A percentile compares a stretch with the other conserved stretches of the same genome.
phyloP scores from a whole-genome alignment of 2,329 filamentous ascomycete species.

The Volutella citrinella region DNA sequence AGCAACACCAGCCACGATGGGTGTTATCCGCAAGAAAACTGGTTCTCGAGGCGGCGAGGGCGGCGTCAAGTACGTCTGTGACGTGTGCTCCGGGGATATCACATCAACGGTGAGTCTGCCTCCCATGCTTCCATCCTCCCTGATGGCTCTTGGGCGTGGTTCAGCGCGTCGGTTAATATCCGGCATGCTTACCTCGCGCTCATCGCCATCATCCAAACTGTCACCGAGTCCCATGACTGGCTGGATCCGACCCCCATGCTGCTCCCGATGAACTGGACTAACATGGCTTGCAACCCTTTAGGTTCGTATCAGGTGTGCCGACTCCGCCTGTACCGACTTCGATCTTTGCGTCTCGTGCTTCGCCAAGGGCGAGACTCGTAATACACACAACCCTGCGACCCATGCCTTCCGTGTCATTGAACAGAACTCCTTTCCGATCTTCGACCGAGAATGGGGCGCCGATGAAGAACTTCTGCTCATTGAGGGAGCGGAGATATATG shows the following conservation, averaged over 20 bases:
- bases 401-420: slow-evolving; percentile 94
- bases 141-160: too few species aligned
- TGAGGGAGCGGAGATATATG: slow-evolving; percentile 94
- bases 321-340: slow-evolving; percentile 82
- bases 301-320: slow-evolving; percentile 93
- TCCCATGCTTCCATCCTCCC: too few species aligned
- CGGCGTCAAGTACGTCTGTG: slow-evolving; percentile 93
- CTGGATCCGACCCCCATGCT: too few species aligned
- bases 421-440: slow-evolving; percentile 97
- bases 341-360: slow-evolving; percentile 97
- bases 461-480: slow-evolving; percentile 93
- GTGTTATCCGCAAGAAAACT: slow-evolving; percentile 94
- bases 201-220: too few species aligned
- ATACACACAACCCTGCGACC: slow-evolving; percentile 80
- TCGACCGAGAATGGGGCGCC: slow-evolving; percentile 90
- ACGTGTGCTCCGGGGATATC: slow-evolving; percentile 94
- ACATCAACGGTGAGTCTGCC: slow-evolving; percentile 77
- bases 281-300: slow-evolving; percentile 37
- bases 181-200: too few species aligned
- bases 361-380: slow-evolving; percentile 73
- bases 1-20: slow-evolving; percentile 64
- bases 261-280: too few species aligned
- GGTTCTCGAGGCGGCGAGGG: slow-evolving; percentile 81
- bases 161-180: slow-evolving; percentile 25
- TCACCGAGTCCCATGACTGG: too few species aligned